These are phyloP conservation scores for Dalbergia cochinchinensis DNA, from an alignment of 306 rosid species.

Conservation along the genomic window DNA sequence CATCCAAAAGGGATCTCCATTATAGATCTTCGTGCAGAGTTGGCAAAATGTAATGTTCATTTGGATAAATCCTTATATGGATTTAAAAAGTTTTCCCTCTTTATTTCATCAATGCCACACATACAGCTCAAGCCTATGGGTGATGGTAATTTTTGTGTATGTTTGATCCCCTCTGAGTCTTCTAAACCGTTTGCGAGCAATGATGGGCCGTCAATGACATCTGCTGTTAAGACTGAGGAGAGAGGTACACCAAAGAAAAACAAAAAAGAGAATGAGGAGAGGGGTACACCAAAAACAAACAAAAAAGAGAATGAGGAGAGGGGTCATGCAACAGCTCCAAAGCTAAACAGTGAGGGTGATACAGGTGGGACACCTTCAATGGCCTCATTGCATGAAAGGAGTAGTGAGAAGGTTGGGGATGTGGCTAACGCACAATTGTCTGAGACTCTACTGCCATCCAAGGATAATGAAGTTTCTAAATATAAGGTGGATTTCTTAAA, in stretches of 20 bases:
- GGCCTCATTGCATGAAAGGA: constrained; percentile 39
- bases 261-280: too few relatives aligned
- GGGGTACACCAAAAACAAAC: too few relatives aligned
- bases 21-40: constrained; percentile 56
- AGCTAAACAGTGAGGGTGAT: constrained; percentile 44
- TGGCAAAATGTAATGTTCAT: constrained; percentile 44
- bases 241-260: background rate
- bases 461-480: constrained; percentile 38
- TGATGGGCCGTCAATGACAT: constrained; percentile 31
- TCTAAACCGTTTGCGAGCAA: constrained; percentile 41
- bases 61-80: constrained; percentile 63
- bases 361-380: constrained; percentile 35
- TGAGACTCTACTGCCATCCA: constrained; percentile 31
- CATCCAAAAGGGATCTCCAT: constrained; percentile 69
- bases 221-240: constrained; percentile 41
- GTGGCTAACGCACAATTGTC: constrained; percentile 48
- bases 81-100: constrained; percentile 55
- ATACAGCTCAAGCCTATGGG: constrained; percentile 46
- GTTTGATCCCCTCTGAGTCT: constrained; percentile 19
- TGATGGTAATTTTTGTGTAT: constrained; percentile 48
- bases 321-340: constrained; percentile 37
- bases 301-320: background rate
- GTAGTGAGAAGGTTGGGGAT: constrained; percentile 42
- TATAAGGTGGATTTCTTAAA: constrained; percentile 50
- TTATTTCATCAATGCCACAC: constrained; percentile 63